Conservation (phyloP, 2,329 filamentous ascomycete species). For the Penicillium griseofulvum region DNA sequence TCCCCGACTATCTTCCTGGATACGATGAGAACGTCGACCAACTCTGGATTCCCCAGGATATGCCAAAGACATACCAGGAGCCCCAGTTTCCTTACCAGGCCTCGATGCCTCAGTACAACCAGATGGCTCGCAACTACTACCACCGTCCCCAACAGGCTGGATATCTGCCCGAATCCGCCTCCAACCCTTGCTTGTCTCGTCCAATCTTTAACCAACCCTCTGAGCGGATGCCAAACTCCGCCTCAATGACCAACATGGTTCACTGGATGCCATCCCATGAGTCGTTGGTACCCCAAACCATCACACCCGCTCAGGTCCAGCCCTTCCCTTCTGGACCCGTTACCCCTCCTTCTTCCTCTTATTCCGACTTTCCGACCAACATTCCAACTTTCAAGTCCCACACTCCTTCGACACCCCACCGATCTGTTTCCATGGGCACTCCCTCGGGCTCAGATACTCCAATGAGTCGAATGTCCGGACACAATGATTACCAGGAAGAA, state of each 20-base stretch:
- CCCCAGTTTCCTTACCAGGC: conserved; percentile 33
- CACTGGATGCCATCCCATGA: conserved; percentile 37
- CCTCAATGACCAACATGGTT: conserved; percentile 40
- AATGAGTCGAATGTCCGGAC: conserved; percentile 35
- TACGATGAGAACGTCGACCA: conserved; percentile 41
- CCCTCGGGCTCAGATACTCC: conserved; percentile 37
- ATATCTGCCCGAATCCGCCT: conserved; percentile 39
- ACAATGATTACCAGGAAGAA: conserved; percentile 38
- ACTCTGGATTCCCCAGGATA: conserved; percentile 38
- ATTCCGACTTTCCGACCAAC: conserved; percentile 37
- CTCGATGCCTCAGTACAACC: conserved; percentile 35
- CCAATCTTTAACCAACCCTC: conserved; percentile 37
- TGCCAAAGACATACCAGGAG: conserved; percentile 38
- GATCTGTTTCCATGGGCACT: conserved; percentile 37
- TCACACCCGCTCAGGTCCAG: conserved; percentile 34
- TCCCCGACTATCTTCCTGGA: conserved; percentile 37
- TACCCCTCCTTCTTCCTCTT: conserved; percentile 39
- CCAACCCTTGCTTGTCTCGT: conserved; percentile 40
- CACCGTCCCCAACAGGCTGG: conserved; percentile 30
- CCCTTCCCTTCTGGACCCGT: conserved; percentile 30
- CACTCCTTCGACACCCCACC: conserved; percentile 37
- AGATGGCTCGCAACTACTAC: conserved; percentile 37
- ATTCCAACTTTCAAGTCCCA: conserved; percentile 36
- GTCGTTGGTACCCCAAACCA: conserved; percentile 37
- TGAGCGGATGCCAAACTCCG: conserved; percentile 34